phyloP scores from a whole-genome alignment of 257 asterid genomes.

The Nicotiana tomentosiformis region DNA sequence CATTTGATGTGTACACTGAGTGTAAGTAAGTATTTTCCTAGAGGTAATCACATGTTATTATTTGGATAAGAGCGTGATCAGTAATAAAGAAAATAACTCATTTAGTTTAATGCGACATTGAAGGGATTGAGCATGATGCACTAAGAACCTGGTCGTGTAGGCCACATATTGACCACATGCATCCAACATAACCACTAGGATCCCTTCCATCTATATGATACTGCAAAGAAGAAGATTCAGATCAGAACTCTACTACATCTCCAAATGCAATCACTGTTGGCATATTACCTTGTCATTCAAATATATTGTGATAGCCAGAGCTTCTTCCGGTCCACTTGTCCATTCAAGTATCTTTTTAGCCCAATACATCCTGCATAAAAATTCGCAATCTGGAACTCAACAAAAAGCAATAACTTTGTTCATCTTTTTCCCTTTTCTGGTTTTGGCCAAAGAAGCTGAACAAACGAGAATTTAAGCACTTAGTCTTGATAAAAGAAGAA shows the following conservation, averaged over 20 bases:
- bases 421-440: background rate
- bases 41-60: background rate
- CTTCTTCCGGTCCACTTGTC: slow-evolving; percentile 93
- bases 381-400: background rate
- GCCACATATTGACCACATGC: slow-evolving; percentile 99
- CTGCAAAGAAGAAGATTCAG: slow-evolving; percentile 31
- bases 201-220: slow-evolving; percentile 91
- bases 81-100: background rate
- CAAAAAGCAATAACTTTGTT: background rate
- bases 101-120: background rate
- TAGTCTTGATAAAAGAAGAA: background rate
- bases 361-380: slow-evolving; percentile 88
- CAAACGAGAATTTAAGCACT: background rate
- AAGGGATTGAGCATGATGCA: background rate
- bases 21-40: background rate
- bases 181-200: slow-evolving; percentile 95
- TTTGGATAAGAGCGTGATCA: background rate
- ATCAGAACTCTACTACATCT: background rate
- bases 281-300: slow-evolving; percentile 73
- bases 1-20: background rate
- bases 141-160: slow-evolving; percentile 81
- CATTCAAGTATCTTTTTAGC: slow-evolving; percentile 97
- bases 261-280: background rate
- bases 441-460: background rate
- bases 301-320: slow-evolving; percentile 65